A percentile compares a stretch with the other conserved stretches of the same genome.
These are phyloP conservation scores for Solanum hybrid DNA, from an alignment of 305 asterid genomes.

Conservation along the genomic window DNA sequence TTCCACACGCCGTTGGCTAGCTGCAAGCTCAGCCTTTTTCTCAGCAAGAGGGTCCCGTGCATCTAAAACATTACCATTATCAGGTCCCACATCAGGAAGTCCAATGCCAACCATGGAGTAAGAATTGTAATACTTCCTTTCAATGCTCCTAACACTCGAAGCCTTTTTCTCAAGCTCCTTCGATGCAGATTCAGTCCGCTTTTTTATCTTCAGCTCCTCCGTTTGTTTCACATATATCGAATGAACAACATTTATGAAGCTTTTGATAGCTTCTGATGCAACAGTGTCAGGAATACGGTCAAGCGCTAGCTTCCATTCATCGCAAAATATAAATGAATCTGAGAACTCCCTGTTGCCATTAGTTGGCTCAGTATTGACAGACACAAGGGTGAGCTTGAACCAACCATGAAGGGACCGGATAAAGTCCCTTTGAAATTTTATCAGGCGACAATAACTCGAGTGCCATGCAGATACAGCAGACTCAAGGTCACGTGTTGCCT, in stretches of 20 bases:
- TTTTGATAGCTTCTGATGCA: conserved; percentile 92
- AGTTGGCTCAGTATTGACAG: conserved; percentile 37
- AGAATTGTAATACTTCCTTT: conserved; percentile 71
- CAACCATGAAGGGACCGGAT: conserved; percentile 71
- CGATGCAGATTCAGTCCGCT: conserved; percentile 51
- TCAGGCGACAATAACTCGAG: conserved; percentile 69
- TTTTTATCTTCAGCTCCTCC: conserved; percentile 79
- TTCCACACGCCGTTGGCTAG: conserved; percentile 71
- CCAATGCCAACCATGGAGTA: conserved; percentile 82
- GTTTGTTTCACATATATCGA: conserved; percentile 64
- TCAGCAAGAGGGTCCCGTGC: conserved; percentile 83
- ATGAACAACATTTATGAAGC: conserved; percentile 80
- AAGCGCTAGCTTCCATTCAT: conserved; percentile 88
- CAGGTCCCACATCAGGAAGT: conserved; percentile 57
- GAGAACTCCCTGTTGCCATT: conserved; percentile 24
- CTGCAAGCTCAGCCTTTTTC: conserved; percentile 75
- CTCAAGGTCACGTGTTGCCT: conserved; percentile 88
- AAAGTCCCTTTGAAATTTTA: conserved; percentile 69
- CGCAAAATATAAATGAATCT: conserved; percentile 51
- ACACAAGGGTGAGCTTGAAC: conserved; percentile 77
- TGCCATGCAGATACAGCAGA: conserved; percentile 86
- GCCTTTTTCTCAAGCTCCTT: conserved; percentile 92
- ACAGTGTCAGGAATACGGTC: conserved; percentile 86
- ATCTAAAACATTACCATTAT: conserved; percentile 46
- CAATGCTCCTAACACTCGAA: conserved; percentile 61